These are phyloP conservation scores for Sungouiozyma ichnusensis DNA, from an alignment of 805 yeast species.

Conservation along the genomic window DNA sequence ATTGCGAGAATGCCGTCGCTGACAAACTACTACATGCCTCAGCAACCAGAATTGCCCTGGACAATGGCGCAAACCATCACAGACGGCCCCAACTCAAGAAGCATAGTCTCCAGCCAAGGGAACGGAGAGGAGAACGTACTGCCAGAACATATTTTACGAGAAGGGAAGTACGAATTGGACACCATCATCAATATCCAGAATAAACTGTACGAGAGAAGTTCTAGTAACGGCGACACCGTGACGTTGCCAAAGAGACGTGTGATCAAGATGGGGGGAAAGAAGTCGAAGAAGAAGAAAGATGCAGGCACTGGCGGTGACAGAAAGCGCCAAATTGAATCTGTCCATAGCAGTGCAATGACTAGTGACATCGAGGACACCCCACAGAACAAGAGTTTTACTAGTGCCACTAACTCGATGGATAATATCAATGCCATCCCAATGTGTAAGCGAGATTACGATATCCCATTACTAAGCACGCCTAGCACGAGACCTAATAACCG, in stretches of 20 bases:
- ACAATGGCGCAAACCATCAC: slow-evolving; percentile 3
- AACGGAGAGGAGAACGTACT: slow-evolving; percentile 12
- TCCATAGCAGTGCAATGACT: neutral
- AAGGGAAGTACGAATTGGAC: slow-evolving; percentile 15
- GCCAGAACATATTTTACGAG: slow-evolving; percentile 17
- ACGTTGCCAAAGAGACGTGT: slow-evolving; percentile 24
- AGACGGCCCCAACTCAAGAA: neutral
- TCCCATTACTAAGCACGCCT: neutral
- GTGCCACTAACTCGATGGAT: too few relatives aligned
- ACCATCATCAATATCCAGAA: slow-evolving; percentile 26
- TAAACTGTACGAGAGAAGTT: slow-evolving; percentile 23
- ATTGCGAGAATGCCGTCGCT: slow-evolving; percentile 26
- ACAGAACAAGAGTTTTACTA: too few relatives aligned
- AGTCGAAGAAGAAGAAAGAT: slow-evolving; percentile 1
- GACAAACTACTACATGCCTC: slow-evolving; percentile 10
- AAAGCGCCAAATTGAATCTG: neutral
- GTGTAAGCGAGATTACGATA: neutral
- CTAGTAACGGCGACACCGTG: slow-evolving; percentile 15
- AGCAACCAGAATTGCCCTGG: neutral
- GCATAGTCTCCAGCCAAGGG: neutral
- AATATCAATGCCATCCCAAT: too few relatives aligned
- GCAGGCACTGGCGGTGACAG: slow-evolving; percentile 1
- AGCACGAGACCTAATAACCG: neutral
- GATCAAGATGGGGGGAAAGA: slow-evolving; percentile 14
- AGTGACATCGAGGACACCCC: neutral